Conservation (phyloP, 305 asterid genomes). For the Caryopteris hybrid region DNA sequence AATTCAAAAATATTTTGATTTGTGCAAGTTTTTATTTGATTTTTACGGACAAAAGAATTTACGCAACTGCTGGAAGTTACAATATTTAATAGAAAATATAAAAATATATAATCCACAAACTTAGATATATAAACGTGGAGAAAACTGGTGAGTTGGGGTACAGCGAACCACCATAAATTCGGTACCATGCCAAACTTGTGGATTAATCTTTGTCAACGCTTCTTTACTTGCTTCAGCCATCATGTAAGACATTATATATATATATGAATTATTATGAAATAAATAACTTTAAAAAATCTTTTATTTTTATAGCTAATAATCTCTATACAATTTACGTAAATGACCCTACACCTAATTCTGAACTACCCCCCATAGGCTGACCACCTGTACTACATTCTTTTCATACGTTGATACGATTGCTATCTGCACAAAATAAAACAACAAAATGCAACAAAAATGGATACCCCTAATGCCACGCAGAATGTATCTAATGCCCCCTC, state of each 20-base stretch:
- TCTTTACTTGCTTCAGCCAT: not conserved
- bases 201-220: not conserved
- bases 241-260: no score
- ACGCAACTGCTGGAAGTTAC: no score
- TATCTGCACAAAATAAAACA: constrained; percentile 27
- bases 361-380: no score
- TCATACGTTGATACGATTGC: not conserved
- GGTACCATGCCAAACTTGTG: constrained; percentile 5
- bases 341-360: constrained; percentile 9
- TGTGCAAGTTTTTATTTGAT: no score
- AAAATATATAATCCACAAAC: no score
- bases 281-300: not conserved
- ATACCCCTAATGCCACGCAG: constrained; percentile 61
- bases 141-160: not conserved
- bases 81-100: no score
- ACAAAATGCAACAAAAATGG: constrained; percentile 41
- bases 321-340: not conserved
- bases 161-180: not conserved
- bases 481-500: constrained; percentile 57
- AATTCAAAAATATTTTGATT: no score
- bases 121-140: not conserved
- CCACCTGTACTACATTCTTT: no score
- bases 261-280: no score
- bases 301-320: not conserved
- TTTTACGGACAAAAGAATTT: no score